A percentile compares a stretch with the other conserved stretches of the same genome.
phyloP scores from a whole-genome alignment of 2,329 filamentous ascomycete species.

The Fusarium floridanum region DNA sequence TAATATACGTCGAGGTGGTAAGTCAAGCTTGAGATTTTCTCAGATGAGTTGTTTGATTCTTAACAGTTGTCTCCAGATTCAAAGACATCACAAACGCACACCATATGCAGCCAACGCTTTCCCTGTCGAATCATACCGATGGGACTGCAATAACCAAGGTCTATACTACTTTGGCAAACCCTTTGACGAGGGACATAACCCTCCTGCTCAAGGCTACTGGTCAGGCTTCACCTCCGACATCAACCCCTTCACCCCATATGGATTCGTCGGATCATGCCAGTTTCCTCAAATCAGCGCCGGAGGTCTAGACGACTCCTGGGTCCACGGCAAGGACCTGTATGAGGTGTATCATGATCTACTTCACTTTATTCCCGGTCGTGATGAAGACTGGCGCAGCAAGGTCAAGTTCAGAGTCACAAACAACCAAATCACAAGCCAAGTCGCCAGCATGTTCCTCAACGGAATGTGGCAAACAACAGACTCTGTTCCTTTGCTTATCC shows the following conservation, averaged over 20 bases:
- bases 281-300: constrained; percentile 83
- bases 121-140: constrained; percentile 77
- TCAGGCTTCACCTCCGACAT: constrained; percentile 69
- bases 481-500: constrained; percentile 61
- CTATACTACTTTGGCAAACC: constrained; percentile 78
- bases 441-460: constrained; percentile 79
- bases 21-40: constrained; percentile 44
- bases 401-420: constrained; percentile 81
- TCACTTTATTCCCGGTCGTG: constrained; percentile 70
- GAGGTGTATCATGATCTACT: constrained; percentile 80
- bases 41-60: background rate
- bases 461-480: constrained; percentile 72
- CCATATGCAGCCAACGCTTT: constrained; percentile 84
- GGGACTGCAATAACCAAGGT: constrained; percentile 78
- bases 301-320: constrained; percentile 80
- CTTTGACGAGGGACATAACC: constrained; percentile 57
- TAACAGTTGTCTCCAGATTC: constrained; percentile 64
- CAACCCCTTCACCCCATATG: constrained; percentile 76
- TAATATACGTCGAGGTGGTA: constrained; percentile 83
- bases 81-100: constrained; percentile 87
- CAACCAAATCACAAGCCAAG: constrained; percentile 86
- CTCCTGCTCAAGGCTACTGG: constrained; percentile 73
- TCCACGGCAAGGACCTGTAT: constrained; percentile 82
- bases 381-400: constrained; percentile 56
- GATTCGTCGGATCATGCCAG: constrained; percentile 80